A percentile compares a stretch with the other conserved stretches of the same genome.
phyloP scores from a whole-genome alignment of 495 filamentous ascomycete species.

The Penicillium pulvis region DNA sequence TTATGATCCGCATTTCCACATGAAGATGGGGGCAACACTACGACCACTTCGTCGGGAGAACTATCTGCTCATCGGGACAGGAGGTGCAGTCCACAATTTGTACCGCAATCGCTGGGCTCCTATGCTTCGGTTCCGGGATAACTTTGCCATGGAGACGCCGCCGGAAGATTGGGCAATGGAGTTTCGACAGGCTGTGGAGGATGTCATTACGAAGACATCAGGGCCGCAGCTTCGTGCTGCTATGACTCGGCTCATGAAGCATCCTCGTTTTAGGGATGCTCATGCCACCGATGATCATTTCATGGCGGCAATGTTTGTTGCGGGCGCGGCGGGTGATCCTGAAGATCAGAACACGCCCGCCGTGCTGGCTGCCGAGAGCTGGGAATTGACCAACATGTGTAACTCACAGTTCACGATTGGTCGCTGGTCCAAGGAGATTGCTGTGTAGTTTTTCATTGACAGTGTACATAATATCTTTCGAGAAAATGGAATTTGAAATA shows the following conservation, averaged over 20 bases:
- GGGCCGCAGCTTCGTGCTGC: slow-evolving; percentile 50
- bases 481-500: not conserved
- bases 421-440: slow-evolving; percentile 25
- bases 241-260: slow-evolving; percentile 61
- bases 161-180: slow-evolving; percentile 59
- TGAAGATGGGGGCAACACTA: slow-evolving; percentile 54
- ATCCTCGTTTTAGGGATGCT: slow-evolving; percentile 59
- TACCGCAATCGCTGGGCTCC: slow-evolving; percentile 63
- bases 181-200: slow-evolving; percentile 61
- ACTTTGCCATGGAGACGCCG: slow-evolving; percentile 57
- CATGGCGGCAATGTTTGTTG: slow-evolving; percentile 59
- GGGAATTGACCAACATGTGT: slow-evolving; percentile 68
- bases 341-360: slow-evolving; percentile 48
- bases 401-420: slow-evolving; percentile 60
- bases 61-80: slow-evolving; percentile 60
- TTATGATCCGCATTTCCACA: slow-evolving; percentile 63
- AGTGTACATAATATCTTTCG: not conserved
- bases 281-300: slow-evolving; percentile 68
- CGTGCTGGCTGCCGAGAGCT: slow-evolving; percentile 56
- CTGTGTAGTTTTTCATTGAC: slow-evolving; percentile 9
- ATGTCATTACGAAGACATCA: slow-evolving; percentile 51
- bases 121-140: slow-evolving; percentile 61
- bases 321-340: slow-evolving; percentile 51
- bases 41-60: slow-evolving; percentile 50
- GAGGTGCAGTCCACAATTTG: slow-evolving; percentile 65